Base-by-base conservation (phyloP, 495 filamentous ascomycete species). In the Cudoniella acicularis region DNA sequence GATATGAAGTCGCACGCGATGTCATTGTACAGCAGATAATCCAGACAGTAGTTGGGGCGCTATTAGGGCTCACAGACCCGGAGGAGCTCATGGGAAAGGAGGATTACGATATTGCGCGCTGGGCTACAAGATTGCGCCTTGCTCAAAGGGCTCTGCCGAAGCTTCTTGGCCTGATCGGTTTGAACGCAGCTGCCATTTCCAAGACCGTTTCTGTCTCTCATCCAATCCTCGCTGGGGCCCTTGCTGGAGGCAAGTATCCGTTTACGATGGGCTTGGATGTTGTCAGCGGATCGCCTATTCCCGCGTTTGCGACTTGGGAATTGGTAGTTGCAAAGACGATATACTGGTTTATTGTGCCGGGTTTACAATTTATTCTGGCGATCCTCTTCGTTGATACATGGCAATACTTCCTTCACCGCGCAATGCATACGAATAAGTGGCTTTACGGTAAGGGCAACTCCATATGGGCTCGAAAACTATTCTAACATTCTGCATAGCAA, bases 371-470 rank as follows among this genome's bases (percentile, higher is more conserved):
- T 65, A 71, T 80, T 58, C 54, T 88, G 27, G 94, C 85, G 30
- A 81, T 92, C 62, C 75, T 79, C 57, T 71, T 90, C 58, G 79
- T 96, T 59, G 94, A 98, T 75, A 95, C 91, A 30, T 96, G 92
- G 90, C 91, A 98, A 65, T 98, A 98, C 76, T 96, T 96, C 74
- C 79, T 88, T 69, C 94, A 98, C 75, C 88, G 94, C 23, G 83
- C 83, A 41, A 96, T 97, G 91, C 94, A 98, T 70, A 73, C 91
- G 75, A 93, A 95, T 72, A 89, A 89, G 68, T 97, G 90, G 89
- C 86, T 98, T 60, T 98, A 98, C 79, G 89, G 92, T 96, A 61
- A 60, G 62, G 59, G 6, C n/a, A 18, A 10, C 8, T 50, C 10
- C 8, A 9, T 13, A n/a, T 10, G 21, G 21, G 23, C 30, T 36